A percentile compares a stretch with the other conserved stretches of the same genome.
Evolutionary conservation across 2,329 filamentous ascomycete species (phyloP).

Genomic region (Ophiobolus disseminans): DNA sequence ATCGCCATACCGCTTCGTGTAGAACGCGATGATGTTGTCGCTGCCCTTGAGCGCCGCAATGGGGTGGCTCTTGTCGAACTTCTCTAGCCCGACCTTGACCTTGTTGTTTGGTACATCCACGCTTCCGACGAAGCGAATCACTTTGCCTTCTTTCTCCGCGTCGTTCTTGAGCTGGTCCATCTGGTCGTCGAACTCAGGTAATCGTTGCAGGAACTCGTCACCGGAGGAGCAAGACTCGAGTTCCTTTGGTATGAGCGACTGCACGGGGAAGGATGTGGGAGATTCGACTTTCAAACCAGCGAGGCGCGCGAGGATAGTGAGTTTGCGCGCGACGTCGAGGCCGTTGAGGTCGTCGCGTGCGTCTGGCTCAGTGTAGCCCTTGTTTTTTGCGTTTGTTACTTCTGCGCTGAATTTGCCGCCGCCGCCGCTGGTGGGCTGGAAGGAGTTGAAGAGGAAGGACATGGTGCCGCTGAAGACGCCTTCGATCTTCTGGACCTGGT

Average conservation of each 20-base stretch:
- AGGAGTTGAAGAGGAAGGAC: conserved; percentile 98
- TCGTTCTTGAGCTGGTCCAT: conserved; percentile 88
- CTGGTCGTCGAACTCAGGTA: conserved; percentile 82
- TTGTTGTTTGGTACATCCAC: conserved; percentile 82
- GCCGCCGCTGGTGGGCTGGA: conserved; percentile 78
- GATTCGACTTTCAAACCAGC: conserved; percentile 81
- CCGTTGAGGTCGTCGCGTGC: conserved; percentile 87
- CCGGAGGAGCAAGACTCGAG: conserved; percentile 78
- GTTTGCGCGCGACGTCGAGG: conserved; percentile 89
- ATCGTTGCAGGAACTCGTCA: conserved; percentile 82
- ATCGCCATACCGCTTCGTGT: conserved; percentile 90
- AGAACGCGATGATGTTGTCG: conserved; percentile 99
- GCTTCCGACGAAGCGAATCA: conserved; percentile 91
- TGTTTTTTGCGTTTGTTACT: conserved; percentile 87
- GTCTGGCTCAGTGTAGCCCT: conserved; percentile 92
- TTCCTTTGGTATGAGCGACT: conserved; percentile 89
- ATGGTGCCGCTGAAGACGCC: conserved; percentile 98
- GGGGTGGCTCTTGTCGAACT: conserved; percentile 80
- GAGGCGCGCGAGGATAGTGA: conserved; percentile 90
- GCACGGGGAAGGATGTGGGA: conserved; percentile 88
- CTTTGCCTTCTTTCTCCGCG: conserved; percentile 88
- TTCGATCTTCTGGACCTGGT: conserved; percentile 89
- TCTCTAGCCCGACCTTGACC: conserved; percentile 92
- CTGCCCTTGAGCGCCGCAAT: conserved; percentile 96
- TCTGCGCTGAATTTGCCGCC: conserved; percentile 89